Conservation (phyloP, 139 green algal species). For the Desmodesmus armatus region DNA sequence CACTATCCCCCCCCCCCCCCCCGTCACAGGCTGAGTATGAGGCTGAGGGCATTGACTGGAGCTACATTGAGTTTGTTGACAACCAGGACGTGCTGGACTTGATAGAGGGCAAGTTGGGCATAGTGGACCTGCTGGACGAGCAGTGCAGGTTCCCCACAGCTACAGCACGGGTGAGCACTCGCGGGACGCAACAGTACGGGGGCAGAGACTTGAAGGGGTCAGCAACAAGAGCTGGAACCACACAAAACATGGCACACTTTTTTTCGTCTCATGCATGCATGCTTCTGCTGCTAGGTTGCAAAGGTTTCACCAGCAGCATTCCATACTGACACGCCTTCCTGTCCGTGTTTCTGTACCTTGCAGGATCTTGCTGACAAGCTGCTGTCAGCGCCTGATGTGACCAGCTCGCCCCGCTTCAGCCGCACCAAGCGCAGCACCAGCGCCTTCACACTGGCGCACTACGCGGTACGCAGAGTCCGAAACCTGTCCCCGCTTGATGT, state of each 20-base stretch:
- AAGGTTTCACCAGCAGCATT: too few relatives aligned
- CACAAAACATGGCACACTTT: not conserved
- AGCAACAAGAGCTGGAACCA: not conserved
- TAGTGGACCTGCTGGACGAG: constrained; percentile 98
- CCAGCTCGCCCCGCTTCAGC: constrained; percentile 80
- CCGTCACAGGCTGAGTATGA: constrained; percentile 86
- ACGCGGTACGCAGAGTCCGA: constrained; percentile 77
- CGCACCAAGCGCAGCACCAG: constrained; percentile 87
- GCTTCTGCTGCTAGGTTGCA: too few relatives aligned
- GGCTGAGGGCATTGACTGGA: constrained; percentile 97
- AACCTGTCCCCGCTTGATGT: too few relatives aligned
- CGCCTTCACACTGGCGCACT: constrained; percentile 96
- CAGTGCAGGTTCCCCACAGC: constrained; percentile 76
- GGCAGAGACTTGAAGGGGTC: not conserved
- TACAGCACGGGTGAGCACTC: constrained; percentile 5
- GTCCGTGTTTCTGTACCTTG: too few relatives aligned
- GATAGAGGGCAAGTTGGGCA: constrained; percentile 90
- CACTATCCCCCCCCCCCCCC: not conserved
- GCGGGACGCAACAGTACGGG: not conserved
- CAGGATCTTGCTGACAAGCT: constrained; percentile 90
- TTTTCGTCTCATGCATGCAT: too few relatives aligned
- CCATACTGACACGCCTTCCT: too few relatives aligned
- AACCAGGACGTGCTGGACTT: constrained; percentile 98
- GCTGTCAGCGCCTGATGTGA: constrained; percentile 62
- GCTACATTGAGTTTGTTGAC: constrained; percentile 99